Evolutionary conservation across 768 basidiomycete species (phyloP), one percentile per base, ranked within the genome.

Genomic region (Xerocomus potaroensis): DNA sequence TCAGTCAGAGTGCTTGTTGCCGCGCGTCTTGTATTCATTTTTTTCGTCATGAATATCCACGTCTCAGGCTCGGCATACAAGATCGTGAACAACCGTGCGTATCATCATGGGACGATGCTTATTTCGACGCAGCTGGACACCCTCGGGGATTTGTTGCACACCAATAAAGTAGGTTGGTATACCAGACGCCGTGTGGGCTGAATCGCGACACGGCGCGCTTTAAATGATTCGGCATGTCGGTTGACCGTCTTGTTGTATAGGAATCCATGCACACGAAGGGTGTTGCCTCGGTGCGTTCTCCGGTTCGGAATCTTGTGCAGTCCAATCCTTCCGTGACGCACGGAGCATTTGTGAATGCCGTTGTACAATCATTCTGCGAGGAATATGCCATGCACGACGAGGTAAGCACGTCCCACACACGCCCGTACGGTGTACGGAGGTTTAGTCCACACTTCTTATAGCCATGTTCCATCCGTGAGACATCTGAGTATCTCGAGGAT

Each of bases 61-160:
- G 85, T 97, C 51, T 98, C 95, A 38, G 96, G 96, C 33, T 97
- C 93, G 8, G 96, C 96, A 10, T 99, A 96, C 71, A 97, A 96
- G 69, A 89, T 99, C 45, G 84, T 87, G 35, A 87, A 82, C 55
- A 80, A 81, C 43, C 76, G 96, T 23, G 92, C 93, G 7, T 98
- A 97, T 68, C 95, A 98, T 57, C 96, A 99, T 57, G 96, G 96
- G 0, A 99, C 96, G 14, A 99, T 99, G 96, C 79, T 99, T 22
- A 87, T 98, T 18, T 84, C 89, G 8, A 91, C 92, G 3, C 69
- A 75, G 37, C 75, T 97, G 23, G 72, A 77, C 27, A 74, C 78
- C 6, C 70, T 99, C 8, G 86, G 89, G 0, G 79, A 86, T 50
- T 67, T 91, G 9, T 71, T 98, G 40, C 79, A 72, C 11, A 72